phyloP scores from a whole-genome alignment of 305 asterid species.

The Fraxinus sp. region DNA sequence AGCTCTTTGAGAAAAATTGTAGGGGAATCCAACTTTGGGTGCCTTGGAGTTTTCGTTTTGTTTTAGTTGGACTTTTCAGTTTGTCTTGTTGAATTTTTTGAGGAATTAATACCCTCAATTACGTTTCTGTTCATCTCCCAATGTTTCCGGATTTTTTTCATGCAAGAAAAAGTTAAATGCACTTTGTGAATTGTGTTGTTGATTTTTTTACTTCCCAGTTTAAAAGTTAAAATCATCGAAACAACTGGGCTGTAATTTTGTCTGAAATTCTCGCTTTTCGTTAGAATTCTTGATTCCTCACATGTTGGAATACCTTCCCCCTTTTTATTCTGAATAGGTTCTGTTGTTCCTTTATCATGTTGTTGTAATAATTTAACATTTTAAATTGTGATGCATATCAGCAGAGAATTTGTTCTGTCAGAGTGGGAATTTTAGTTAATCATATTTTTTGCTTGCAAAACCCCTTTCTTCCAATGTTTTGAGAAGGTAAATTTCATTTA shows the following conservation, averaged over 20 bases:
- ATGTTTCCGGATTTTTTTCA: neutral
- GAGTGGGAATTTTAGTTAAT: neutral
- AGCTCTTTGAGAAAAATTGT: conserved; percentile 1
- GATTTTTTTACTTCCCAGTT: neutral
- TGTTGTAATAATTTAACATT: conserved; percentile 8
- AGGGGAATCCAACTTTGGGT: neutral
- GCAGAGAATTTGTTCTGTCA: neutral
- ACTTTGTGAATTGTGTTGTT: neutral
- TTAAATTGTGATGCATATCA: neutral
- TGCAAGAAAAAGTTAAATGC: neutral
- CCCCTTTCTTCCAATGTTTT: neutral
- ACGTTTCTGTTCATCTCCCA: neutral
- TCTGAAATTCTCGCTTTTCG: conserved; percentile 28
- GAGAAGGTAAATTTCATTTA: neutral
- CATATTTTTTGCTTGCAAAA: neutral
- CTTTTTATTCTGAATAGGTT: conserved; percentile 14
- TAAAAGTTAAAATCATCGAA: conserved; percentile 15
- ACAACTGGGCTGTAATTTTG: conserved; percentile 27
- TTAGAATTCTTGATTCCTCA: conserved; percentile 38
- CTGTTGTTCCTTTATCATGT: conserved; percentile 25
- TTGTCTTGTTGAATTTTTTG: neutral
- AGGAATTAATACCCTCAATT: neutral
- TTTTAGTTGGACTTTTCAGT: neutral
- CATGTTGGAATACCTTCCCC: conserved; percentile 19
- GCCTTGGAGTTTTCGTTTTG: neutral